Conservation (phyloP, 2,329 filamentous ascomycete species). For the Parasarocladium wereldwijsianum region DNA sequence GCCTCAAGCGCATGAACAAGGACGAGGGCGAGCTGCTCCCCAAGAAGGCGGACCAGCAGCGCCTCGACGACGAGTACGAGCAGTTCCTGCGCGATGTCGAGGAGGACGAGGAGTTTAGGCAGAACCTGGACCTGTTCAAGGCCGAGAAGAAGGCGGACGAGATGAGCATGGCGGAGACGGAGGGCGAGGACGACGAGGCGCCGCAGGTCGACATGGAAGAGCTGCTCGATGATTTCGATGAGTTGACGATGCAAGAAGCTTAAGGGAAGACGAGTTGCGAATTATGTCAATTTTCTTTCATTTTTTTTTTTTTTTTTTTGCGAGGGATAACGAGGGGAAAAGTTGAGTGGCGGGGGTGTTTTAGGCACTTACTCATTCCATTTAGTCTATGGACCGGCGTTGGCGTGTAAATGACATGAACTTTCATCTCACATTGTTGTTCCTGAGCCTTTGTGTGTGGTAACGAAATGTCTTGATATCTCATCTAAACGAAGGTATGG, state of each 20-base stretch:
- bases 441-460: background rate
- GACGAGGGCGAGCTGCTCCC: constrained; percentile 81
- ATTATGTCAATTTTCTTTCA: too few relatives aligned
- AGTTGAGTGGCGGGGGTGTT: constrained; percentile 3
- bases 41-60: constrained; percentile 75
- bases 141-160: constrained; percentile 38
- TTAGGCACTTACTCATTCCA: background rate
- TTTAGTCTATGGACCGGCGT: constrained; percentile 1
- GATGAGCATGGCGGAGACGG: constrained; percentile 54
- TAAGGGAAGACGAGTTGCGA: too few relatives aligned
- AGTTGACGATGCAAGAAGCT: constrained; percentile 58
- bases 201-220: constrained; percentile 67
- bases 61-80: constrained; percentile 88
- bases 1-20: constrained; percentile 80
- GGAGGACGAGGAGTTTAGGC: constrained; percentile 78
- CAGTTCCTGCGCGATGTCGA: constrained; percentile 95
- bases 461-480: constrained; percentile 1
- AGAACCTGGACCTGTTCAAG: constrained; percentile 79
- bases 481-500: constrained; percentile 23
- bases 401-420: constrained; percentile 4
- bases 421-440: constrained; percentile 7
- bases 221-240: constrained; percentile 84
- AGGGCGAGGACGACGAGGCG: constrained; percentile 47
- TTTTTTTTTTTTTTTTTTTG: too few relatives aligned
- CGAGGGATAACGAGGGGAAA: background rate